Evolutionary conservation across 1,284 basidiomycete species (phyloP).

Genomic region (Leccinum subspadiceum): DNA sequence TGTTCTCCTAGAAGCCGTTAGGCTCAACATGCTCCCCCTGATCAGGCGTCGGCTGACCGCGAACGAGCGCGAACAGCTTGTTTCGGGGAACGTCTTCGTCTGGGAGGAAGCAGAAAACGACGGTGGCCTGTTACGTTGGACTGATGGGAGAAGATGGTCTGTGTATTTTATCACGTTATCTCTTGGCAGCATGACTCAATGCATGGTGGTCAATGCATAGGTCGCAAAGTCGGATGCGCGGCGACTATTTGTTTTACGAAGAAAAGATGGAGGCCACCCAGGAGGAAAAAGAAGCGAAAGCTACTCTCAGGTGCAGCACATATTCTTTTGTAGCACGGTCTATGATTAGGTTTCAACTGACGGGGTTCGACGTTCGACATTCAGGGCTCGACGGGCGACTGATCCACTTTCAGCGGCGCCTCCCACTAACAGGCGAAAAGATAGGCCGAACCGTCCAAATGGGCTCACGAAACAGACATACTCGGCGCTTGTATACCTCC

Average conservation of each 20-base stretch:
- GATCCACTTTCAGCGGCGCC: conserved; percentile 57
- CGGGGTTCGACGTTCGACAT: conserved; percentile 6
- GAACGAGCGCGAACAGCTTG: conserved; percentile 63
- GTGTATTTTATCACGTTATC: conserved; percentile 11
- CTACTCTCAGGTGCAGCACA: conserved; percentile 55
- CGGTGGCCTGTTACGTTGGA: conserved; percentile 73
- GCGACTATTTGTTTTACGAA: conserved; percentile 76
- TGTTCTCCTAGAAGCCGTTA: conserved; percentile 72
- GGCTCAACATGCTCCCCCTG: conserved; percentile 64
- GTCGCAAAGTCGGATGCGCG: conserved; percentile 80
- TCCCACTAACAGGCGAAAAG: conserved; percentile 61
- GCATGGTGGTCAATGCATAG: conserved; percentile 35
- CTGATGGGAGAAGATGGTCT: conserved; percentile 72
- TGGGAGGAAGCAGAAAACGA: conserved; percentile 82
- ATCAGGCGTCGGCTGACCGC: conserved; percentile 66
- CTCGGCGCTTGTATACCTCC: conserved; percentile 65
- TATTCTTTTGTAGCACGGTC: conserved; percentile 6
- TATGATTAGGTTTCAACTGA: not conserved
- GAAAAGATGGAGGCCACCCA: conserved; percentile 75
- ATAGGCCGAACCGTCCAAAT: conserved; percentile 69
- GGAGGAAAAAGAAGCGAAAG: conserved; percentile 72
- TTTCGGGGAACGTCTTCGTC: conserved; percentile 74
- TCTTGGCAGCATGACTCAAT: conserved; percentile 3
- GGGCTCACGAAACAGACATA: conserved; percentile 79
- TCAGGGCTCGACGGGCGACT: conserved; percentile 58